Base-by-base conservation (phyloP, 306 rosid genomes). In the Calophaca sinica region DNA sequence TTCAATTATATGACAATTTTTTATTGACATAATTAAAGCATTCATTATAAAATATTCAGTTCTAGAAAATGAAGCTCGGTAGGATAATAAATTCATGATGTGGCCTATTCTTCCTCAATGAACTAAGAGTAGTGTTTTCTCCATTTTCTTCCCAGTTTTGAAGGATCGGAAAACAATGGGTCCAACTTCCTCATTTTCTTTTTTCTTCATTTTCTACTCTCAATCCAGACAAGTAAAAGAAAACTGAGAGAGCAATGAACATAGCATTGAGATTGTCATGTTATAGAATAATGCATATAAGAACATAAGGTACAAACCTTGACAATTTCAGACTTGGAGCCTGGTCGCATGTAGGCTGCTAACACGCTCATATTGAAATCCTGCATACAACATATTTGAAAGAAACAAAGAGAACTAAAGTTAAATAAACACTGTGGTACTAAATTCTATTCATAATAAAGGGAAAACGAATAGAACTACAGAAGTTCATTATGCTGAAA, bases 301-400 rank as follows among this genome's bases (percentile, higher is more conserved):
- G 66, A 33, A 46, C 67, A 50, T 46, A 68, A 58, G 53, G 60
- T 31, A 68, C 65, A 42, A 71, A 88, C 96, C 97, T 89, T 89
- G 58, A 92, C 88, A 75, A 92, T 89, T 82, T 92, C 96, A 2
- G 93, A 88, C 80, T 74, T 89, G 58, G 93, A 80, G 76, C 93
- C 83, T 68, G 96, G 91, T 12, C 96, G 90, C 78, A 81, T 85
- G 81, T 88, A 82, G 67, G 97, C 93, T 46, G 93, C 96, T 72
- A 92, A 87, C 54, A 92, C 89, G 31, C 97, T 92, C 87, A 88
- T 29, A 87, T 88, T 89, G 89, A 92, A 92, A 78, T 89, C 97
- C 96, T 89, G 90, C 58, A 74, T 9, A 39, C 55, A 82, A 59
- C 72, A 70, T 49, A 76, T 67, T 62, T 28, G 41, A 12, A 78